phyloP scores from a whole-genome alignment of 805 yeast genomes.

The Wickerhamiella dianesei region DNA sequence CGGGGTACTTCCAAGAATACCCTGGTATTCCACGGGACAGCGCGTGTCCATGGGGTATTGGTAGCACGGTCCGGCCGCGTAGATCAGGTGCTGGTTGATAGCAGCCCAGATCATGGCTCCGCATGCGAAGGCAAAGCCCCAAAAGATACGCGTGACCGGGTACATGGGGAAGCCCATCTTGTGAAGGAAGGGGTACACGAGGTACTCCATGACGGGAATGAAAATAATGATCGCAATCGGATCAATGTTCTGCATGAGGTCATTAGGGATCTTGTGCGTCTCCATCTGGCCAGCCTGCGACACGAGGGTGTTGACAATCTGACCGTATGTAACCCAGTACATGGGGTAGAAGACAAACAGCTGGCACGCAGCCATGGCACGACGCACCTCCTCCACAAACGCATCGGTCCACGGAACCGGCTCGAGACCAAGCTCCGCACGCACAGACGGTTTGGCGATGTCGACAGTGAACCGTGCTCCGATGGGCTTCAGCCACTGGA shows the following conservation, averaged over 20 bases:
- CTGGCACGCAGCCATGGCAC: conserved; percentile 57
- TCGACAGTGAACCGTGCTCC: conserved; percentile 27
- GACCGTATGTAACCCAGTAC: conserved; percentile 62
- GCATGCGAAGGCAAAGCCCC: conserved; percentile 55
- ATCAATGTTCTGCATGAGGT: conserved; percentile 61
- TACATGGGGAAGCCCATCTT: conserved; percentile 39
- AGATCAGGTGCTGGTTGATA: conserved; percentile 56
- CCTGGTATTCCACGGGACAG: conserved; percentile 8
- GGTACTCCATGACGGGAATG: conserved; percentile 55
- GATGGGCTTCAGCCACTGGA: conserved; percentile 11
- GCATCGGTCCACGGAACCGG: conserved; percentile 46
- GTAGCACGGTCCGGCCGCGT: conserved; percentile 62
- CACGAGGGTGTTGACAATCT: conserved; percentile 59
- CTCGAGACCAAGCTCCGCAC: conserved; percentile 32
- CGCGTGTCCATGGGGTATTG: conserved; percentile 34
- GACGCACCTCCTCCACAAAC: conserved; percentile 59
- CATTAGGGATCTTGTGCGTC: conserved; percentile 67
- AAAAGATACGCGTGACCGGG: conserved; percentile 58
- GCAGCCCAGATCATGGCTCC: conserved; percentile 64
- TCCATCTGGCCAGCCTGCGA: conserved; percentile 66
- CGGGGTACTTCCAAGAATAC: conserved; percentile 25
- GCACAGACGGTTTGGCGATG: conserved; percentile 43
- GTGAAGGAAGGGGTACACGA: conserved; percentile 43
- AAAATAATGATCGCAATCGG: conserved; percentile 65
- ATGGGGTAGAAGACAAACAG: conserved; percentile 59